Base-by-base conservation (phyloP, 768 basidiomycete species). In the Mycena vulgaris region DNA sequence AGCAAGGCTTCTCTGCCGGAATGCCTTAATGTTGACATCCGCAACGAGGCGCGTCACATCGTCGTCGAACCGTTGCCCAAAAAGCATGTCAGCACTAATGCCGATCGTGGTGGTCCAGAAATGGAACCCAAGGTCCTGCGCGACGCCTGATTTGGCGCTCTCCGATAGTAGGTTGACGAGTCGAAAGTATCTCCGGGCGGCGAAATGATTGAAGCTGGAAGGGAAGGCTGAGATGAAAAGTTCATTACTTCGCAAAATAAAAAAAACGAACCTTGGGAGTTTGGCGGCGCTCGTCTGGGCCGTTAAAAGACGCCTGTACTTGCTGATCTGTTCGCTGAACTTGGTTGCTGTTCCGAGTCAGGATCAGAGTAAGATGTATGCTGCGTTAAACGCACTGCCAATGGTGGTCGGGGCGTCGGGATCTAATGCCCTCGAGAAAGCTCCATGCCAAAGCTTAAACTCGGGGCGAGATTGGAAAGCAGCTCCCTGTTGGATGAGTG, bases 391-490 rank as follows among this genome's bases (percentile, higher is more conserved):
- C 58, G 28, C 33, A 68, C 67, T 68, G 28, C 67, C 67, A 62
- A 68, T 61, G 5, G 67, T 68, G 3, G 67, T 62, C n/a, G 67
- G 67, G 11, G 60, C 67, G n/a, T 61, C 59, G 5, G 67, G 67
- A 62, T 68, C 60, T 8, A 68, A 39, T 23, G 67, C 67, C 42
- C 17, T 59, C 1, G 67, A 27, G 27, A 68, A 68, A 33, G 42
- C 67, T 10, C 67, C 67, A 33, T 68, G 67, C 67, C 67, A 68
- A 1, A 68, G 52, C 23, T 48, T 47, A 28, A 68, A 68, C 60
- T 68, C 67, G 1, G 67, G 67, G 16, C 67, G 67, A 42, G 67
- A 68, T 21, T 68, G 67, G 57, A 68, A 68, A 23, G 67, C 67
- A 6, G 67, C 67, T 16, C 67, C 67, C 39, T 62, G 67, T 68